Base-by-base conservation (phyloP, 2,329 filamentous ascomycete genomes). In the Leptographium radiaticola region DNA sequence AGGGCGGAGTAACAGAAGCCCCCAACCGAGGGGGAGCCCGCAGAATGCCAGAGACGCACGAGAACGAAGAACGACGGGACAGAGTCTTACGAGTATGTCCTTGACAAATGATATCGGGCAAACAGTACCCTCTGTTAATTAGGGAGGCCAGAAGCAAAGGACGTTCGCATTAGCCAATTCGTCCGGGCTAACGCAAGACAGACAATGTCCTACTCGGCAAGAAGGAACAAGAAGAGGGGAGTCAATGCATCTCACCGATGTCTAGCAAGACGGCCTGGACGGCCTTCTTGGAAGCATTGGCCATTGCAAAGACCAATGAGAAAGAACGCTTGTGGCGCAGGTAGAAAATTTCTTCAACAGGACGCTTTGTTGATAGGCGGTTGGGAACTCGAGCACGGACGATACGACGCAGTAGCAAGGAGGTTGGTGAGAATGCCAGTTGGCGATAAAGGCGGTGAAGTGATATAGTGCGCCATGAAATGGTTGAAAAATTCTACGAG, bases 71-170 rank as follows among this genome's bases (percentile, higher is more conserved):
- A 6, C 31, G 31, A 43, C 25, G 13, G 16, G 25, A 25, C 36
- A 38, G 33, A 38, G 7, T 20, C 52, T 53, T 53, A 53, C 52
- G 40, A 53, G 52, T 15, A 53, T 40, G 33, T 53, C 52, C 52
- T 53, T 53, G 52, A 53, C 52, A 53, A 53, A 53, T 9, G 52
- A 53, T 18, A 53, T 53, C 15, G 52, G 52, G 39, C 52, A 53
- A 20, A 53, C 46, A 6, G 52, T 53, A 44, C 52, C 52, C 40
- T 53, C 52, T 53, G 33, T 31, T 4, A 20, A 16, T 18, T 16
- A 40, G 36, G 25, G 16, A 46, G 15, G 25, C 18, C 18, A 18
- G 42, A 34, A 38, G 16, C 31, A n/a, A 11, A 40, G 11, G 6
- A 42, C 31, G 25, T 25, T 11, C 44, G 31, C 18, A 39, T 42